Percentiles rank a stretch among this genome's conserved stretches.
Evolutionary conservation across 169 alveolate species (phyloP).

Genomic region (Ophryocystis elektroscirrha): DNA sequence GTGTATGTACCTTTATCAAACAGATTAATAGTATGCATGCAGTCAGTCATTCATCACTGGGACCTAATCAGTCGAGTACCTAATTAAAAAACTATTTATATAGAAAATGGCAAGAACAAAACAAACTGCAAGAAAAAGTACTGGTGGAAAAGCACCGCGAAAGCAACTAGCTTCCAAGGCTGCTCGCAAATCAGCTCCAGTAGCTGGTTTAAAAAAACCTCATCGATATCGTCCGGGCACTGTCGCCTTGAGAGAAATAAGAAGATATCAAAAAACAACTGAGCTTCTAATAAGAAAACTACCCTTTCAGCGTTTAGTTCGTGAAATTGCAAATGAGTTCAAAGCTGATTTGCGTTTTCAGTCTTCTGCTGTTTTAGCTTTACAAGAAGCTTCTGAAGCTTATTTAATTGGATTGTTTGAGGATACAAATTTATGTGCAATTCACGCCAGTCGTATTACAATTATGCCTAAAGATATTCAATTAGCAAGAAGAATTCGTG

Average conservation of each 20-base stretch:
- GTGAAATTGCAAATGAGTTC: conserved; percentile 87
- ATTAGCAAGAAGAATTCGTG: conserved; percentile 93
- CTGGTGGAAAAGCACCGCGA: conserved; percentile 89
- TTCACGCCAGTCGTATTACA: conserved; percentile 96
- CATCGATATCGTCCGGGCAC: conserved; percentile 94
- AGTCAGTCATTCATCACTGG: too few relatives aligned
- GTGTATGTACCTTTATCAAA: too few relatives aligned
- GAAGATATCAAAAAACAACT: conserved; percentile 86
- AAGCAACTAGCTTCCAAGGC: conserved; percentile 81
- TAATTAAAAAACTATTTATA: too few relatives aligned
- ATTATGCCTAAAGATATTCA: conserved; percentile 96
- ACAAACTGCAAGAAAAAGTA: conserved; percentile 85
- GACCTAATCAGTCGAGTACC: too few relatives aligned
- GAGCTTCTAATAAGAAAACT: conserved; percentile 85
- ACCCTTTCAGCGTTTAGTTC: conserved; percentile 90
- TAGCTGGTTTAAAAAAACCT: conserved; percentile 51
- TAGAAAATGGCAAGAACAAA: too few relatives aligned
- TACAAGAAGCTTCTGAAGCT: conserved; percentile 96
- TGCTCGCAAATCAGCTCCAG: conserved; percentile 74
- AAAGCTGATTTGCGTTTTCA: conserved; percentile 90
- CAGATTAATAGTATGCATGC: too few relatives aligned
- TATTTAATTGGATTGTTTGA: conserved; percentile 92
- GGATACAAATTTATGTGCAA: conserved; percentile 95
- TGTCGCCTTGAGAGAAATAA: conserved; percentile 91
- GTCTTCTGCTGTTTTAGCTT: conserved; percentile 88